Conservation (phyloP, 768 basidiomycete genomes). For the Crepidotus variabilis region DNA sequence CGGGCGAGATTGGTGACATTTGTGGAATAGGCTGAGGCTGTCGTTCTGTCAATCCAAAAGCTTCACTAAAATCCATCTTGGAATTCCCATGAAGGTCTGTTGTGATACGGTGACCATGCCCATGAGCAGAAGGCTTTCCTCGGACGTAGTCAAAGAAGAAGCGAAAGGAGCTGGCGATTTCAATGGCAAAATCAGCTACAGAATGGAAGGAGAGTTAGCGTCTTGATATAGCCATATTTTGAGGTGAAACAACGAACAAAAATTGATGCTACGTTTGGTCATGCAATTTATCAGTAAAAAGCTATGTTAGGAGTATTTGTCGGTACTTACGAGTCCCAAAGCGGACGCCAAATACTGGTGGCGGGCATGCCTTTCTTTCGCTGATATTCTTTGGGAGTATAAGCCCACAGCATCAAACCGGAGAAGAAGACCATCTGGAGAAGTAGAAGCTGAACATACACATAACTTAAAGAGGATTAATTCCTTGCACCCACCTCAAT, state of each 20-base stretch:
- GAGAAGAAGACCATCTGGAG: conserved; percentile 82
- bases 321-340: conserved; percentile 60
- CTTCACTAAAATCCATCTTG: conserved; percentile 30
- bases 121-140: conserved; percentile 23
- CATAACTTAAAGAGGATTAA: neutral
- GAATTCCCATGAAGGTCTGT: conserved; percentile 8
- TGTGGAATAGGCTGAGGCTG: conserved; percentile 1
- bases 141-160: conserved; percentile 50
- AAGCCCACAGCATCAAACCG: conserved; percentile 79
- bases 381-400: conserved; percentile 65
- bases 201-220: no score
- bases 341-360: conserved; percentile 63
- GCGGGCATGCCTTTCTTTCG: conserved; percentile 29
- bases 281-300: neutral
- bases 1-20: neutral
- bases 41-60: conserved; percentile 29
- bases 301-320: neutral
- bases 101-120: conserved; percentile 12
- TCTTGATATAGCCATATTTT: no score
- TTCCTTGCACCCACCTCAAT: conserved; percentile 57
- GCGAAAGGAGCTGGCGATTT: conserved; percentile 61
- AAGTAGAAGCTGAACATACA: neutral
- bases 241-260: conserved; percentile 14
- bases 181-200: conserved; percentile 60
- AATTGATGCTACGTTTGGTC: conserved; percentile 24